Conservation (phyloP, 495 filamentous ascomycete species). For the Neurospora hispaniola region DNA sequence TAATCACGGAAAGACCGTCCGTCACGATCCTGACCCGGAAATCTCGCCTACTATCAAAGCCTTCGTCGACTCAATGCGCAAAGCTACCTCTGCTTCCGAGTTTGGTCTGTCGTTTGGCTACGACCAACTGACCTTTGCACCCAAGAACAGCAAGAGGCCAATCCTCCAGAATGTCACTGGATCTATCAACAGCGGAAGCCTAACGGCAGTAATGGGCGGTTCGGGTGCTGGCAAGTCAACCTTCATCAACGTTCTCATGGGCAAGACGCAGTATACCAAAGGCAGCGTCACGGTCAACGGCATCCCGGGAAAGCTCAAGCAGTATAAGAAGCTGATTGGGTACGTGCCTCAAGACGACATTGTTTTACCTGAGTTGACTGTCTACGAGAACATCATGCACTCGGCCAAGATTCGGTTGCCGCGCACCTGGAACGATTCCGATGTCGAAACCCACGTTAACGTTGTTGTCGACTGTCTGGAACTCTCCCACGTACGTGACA, state of each 20-base stretch:
- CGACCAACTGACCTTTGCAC: conserved; percentile 33
- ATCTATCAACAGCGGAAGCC: conserved; percentile 37
- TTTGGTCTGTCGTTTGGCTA: conserved; percentile 44
- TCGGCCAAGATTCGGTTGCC: conserved; percentile 41
- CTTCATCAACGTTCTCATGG: conserved; percentile 43
- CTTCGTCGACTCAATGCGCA: conserved; percentile 41
- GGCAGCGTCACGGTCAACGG: conserved; percentile 39
- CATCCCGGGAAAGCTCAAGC: conserved; percentile 31
- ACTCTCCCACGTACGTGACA: conserved; percentile 32
- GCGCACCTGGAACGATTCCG: conserved; percentile 25
- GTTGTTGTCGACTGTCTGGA: conserved; percentile 35
- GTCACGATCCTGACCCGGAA: conserved; percentile 19
- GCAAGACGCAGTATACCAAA: conserved; percentile 32
- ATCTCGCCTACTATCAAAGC: conserved; percentile 27
- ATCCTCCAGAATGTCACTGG: conserved; percentile 42
- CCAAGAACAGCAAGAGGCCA: conserved; percentile 28
- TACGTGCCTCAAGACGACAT: conserved; percentile 46
- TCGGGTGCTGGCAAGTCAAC: conserved; percentile 41
- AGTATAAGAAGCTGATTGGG: conserved; percentile 44
- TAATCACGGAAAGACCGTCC: conserved; percentile 4
- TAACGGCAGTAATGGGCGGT: conserved; percentile 42
- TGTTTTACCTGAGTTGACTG: conserved; percentile 39
- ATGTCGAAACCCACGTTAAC: conserved; percentile 33
- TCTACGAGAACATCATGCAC: conserved; percentile 43
- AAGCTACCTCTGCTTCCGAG: conserved; percentile 34